Conservation (phyloP, 2,329 filamentous ascomycete species). For the Curvularia sp. region DNA sequence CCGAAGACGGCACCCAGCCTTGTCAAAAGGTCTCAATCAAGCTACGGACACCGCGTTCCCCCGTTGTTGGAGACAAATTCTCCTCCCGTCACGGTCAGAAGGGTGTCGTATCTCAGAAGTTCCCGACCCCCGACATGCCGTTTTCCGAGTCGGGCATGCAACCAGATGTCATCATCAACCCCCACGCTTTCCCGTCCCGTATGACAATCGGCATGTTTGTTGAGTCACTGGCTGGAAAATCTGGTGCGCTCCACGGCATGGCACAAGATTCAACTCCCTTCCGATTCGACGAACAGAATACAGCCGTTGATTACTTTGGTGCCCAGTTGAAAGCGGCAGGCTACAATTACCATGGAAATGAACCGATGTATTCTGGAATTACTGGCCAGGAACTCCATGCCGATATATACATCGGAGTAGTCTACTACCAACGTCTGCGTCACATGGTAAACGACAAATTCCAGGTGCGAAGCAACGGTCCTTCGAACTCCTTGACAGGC, state of each 20-base stretch:
- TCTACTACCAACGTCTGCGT: constrained; percentile 96
- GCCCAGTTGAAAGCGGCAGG: constrained; percentile 89
- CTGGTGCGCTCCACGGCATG: constrained; percentile 91
- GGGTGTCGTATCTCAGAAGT: constrained; percentile 95
- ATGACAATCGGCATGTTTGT: constrained; percentile 99
- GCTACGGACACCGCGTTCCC: constrained; percentile 86
- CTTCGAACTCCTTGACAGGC: constrained; percentile 54
- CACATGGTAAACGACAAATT: constrained; percentile 99
- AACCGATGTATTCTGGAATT: constrained; percentile 97
- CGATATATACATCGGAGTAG: constrained; percentile 95
- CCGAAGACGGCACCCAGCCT: constrained; percentile 81
- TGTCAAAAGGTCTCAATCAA: constrained; percentile 91
- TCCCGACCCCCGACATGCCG: constrained; percentile 92
- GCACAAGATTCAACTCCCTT: constrained; percentile 96
- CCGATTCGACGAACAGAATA: constrained; percentile 90
- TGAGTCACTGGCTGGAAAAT: constrained; percentile 94
- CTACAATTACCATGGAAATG: constrained; percentile 98
- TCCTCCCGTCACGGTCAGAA: constrained; percentile 98
- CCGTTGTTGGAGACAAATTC: constrained; percentile 98
- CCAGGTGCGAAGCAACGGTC: constrained; percentile 62
- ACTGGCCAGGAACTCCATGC: constrained; percentile 69
- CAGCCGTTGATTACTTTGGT: constrained; percentile 92
- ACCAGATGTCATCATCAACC: constrained; percentile 98
- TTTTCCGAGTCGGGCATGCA: constrained; percentile 97
- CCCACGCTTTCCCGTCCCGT: constrained; percentile 97